Base-by-base conservation (phyloP, 2,329 filamentous ascomycete species). In the Penicillium sp. region DNA sequence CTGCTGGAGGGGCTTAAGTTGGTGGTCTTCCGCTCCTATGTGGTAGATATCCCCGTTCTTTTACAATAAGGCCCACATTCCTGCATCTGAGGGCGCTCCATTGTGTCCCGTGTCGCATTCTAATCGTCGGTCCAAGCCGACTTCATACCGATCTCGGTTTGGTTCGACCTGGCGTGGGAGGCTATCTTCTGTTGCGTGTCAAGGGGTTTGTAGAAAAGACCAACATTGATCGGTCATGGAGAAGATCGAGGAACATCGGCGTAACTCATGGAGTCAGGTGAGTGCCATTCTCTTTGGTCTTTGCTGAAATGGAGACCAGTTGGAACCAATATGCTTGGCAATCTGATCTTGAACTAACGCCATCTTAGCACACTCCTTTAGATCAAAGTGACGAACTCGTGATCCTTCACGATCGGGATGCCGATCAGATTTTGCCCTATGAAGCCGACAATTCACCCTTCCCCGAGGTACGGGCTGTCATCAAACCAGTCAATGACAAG, bases 381-480 rank as follows among this genome's bases (percentile, higher is more conserved):
- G 54, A 60, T 14, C 38, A 40, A 9, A 49, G 42, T 35, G 57
- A 59, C 33, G 52, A 59, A 5, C 46, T 56, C 18, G 54, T 42
- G 35, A 50, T 68, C 28, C 60, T 70, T 16, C 58, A 56, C 30
- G 68, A 70, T 47, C 49, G 55, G 16, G 66, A 68, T 55, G 67
- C 65, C 22, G 58, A 64, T 18, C 50, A 63, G 43, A 60, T 64
- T 27, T 60, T 71, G 18, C 61, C 66, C 6, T 70, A 67, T 42
- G 67, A 70, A 28, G 68, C 65, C 12, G 60, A 67, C 25, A 61
- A 71, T 48, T 71, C 68, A n/a, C 68, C 68, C 2, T 71, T 66
- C 40, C 68, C 67, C 1, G 68, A 71, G 52, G 68, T 71, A 27
- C 68, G 68, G 41, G 68, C 68, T 7, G 68, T 70, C 35, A 61